Evolutionary conservation across 2,329 filamentous ascomycete genomes (phyloP).

Genomic region (Lojkania enalia): DNA sequence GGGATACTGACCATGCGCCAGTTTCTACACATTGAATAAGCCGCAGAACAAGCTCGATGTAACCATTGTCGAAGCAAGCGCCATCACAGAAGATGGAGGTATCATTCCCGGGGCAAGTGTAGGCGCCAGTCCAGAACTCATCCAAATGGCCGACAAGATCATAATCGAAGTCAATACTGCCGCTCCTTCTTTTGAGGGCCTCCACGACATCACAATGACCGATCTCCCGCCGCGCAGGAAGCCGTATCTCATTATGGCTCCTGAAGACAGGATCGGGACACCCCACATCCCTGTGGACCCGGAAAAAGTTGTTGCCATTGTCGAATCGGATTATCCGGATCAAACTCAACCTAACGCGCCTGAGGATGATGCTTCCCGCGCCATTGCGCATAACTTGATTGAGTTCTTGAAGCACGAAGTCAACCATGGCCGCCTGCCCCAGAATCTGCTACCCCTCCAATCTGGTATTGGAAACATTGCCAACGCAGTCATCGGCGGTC

Average conservation of each 20-base stretch:
- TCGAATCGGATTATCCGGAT: conserved; percentile 84
- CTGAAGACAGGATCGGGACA: conserved; percentile 84
- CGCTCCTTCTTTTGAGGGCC: conserved; percentile 79
- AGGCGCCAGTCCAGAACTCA: conserved; percentile 80
- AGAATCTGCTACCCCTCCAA: conserved; percentile 78
- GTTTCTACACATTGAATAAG: conserved; percentile 82
- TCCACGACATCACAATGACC: conserved; percentile 91
- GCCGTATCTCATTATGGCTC: conserved; percentile 82
- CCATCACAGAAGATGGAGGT: conserved; percentile 85
- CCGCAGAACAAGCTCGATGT: conserved; percentile 76
- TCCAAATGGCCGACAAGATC: conserved; percentile 91
- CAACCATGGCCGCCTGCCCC: conserved; percentile 71
- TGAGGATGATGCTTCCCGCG: conserved; percentile 71
- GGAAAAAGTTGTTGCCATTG: conserved; percentile 79
- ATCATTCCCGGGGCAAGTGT: conserved; percentile 87
- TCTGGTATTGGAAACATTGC: conserved; percentile 92
- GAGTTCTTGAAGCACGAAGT: conserved; percentile 89
- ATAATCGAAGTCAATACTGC: conserved; percentile 92
- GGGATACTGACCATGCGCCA: conserved; percentile 51
- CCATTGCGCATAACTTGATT: conserved; percentile 79
- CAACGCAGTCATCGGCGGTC: conserved; percentile 85
- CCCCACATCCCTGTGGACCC: conserved; percentile 82
- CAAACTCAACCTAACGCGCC: conserved; percentile 73
- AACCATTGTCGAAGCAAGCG: conserved; percentile 81
- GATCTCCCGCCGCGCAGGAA: conserved; percentile 79